phyloP scores from a whole-genome alignment of 23 red algal genomes.

The Cyanidioschyzon merolae region DNA sequence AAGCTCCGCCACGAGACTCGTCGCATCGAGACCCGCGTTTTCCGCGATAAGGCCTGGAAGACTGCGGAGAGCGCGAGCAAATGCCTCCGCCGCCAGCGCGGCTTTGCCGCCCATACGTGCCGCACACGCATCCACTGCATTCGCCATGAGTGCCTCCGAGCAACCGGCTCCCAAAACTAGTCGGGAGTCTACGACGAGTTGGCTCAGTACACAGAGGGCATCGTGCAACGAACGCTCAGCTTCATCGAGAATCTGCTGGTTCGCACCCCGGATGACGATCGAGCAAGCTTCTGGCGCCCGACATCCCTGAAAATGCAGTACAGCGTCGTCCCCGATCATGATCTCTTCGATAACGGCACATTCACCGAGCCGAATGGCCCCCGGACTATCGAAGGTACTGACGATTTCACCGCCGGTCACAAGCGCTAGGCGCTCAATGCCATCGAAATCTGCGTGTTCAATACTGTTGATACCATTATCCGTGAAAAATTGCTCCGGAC shows the following conservation, averaged over 20 bases:
- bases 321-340: constrained; percentile 93
- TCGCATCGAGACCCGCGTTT: constrained; percentile 83
- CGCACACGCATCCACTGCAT: constrained; percentile 82
- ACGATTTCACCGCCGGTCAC: constrained; percentile 93
- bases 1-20: constrained; percentile 67
- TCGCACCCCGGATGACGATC: constrained; percentile 85
- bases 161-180: constrained; percentile 80
- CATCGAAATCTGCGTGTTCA: constrained; percentile 99
- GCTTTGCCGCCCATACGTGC: constrained; percentile 60
- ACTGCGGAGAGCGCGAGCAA: constrained; percentile 61
- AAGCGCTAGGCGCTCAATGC: constrained; percentile 78
- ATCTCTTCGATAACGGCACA: constrained; percentile 68
- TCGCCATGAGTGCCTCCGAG: constrained; percentile 88
- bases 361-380: constrained; percentile 50
- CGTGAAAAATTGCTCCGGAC: constrained; percentile 94
- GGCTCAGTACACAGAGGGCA: constrained; percentile 84
- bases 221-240: constrained; percentile 93
- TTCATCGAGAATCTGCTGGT: constrained; percentile 88
- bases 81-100: constrained; percentile 74
- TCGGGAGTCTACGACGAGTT: constrained; percentile 64
- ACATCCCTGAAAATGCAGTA: constrained; percentile 84
- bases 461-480: constrained; percentile 77
- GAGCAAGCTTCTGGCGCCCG: constrained; percentile 69
- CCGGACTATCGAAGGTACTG: constrained; percentile 87
- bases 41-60: constrained; percentile 84